Base-by-base conservation (phyloP, 2,329 filamentous ascomycete species). In the Blumeria hordei region DNA sequence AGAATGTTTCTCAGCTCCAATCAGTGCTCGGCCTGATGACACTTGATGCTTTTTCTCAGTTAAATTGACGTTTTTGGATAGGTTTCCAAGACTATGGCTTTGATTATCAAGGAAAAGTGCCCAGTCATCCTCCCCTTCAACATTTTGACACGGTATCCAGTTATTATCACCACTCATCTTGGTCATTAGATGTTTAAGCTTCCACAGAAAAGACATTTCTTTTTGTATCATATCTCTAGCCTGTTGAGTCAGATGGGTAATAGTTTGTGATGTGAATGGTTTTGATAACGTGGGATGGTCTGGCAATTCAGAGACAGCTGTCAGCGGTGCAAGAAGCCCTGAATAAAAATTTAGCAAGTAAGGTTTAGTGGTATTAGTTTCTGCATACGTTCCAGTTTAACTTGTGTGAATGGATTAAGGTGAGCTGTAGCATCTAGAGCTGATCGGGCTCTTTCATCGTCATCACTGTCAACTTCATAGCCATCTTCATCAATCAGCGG, bases 271-370 rank as follows among this genome's bases (percentile, higher is more conserved):
- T 12, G 74, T 81, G 65, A 87, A 92, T 0, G 85, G 80, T 60
- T 79, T 74, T 57, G 83, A 85, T 43, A 88, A 71, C 28, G 82
- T 82, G 54, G 84, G 81, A 64, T 92, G 85, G 55, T 74, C 74
- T 12, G 83, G 76, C 14, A 93, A 72, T 57, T 88, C 83, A 66
- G 82, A 82, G 53, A 84, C 78, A 36, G 83, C 73, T 16, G 82
- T 86, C 55, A 92, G 71, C 11, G 86, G 86, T 18, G 81, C 81
- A 55, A 92, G 77, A 14, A 90, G 72, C 55, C 79, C 83, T 87
- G 62, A 52, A 53, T 37, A 51, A 61, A 65, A 65, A 68, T 62
- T 67, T 58, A 64, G 59, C 54, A 57, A 41, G 5, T 41, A 28
- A 52, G 6, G 21, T 18, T 28, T 49, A 43, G 11, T 35, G 10